Base-by-base conservation (phyloP, 257 asterid species). In the Phtheirospermum japonicum region DNA sequence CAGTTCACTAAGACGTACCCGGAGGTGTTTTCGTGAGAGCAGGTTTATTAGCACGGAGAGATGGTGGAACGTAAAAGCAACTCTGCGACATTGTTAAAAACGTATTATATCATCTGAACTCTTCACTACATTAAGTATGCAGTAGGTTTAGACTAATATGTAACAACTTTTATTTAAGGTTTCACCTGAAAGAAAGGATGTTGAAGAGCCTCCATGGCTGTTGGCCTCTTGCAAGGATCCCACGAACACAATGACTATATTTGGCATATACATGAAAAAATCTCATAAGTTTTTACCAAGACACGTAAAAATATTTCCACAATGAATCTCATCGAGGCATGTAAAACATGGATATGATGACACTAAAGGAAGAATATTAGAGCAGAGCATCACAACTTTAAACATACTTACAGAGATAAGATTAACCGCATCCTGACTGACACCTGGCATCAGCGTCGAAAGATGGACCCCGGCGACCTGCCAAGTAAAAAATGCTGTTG, bases 171-270 rank as follows among this genome's bases (percentile, higher is more conserved):
- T 14, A 31, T 33, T 42, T 20, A 39, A 43, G 28, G 51, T 37
- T 16, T 17, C 17, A 81, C 91, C 87, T 84, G 82, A 73, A 85
- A 82, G 73, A 85, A 85, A 13, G 89, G 82, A 61, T 85, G 89
- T 52, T 83, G 94, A 71, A 85, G 89, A 57, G 79, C 85, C 58
- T 82, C 85, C 46, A 63, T 67, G 33, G 89, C 94, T 39, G 89
- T 76, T 9, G 89, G 89, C 82, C 94, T 85, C 80, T 82, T 82
- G 83, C 65, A 64, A 5, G 94, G 94, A 67, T 85, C 82, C 94
- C 94, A 85, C 8, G 85, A 80, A 67, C 92, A 84, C 63, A 84
- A 82, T 13, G 85, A 79, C 88, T 79, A 55, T 51, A 65, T 62
- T 56, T 52, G 40, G 52, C 67, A 63, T 19, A 66, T 57, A 50